Conservation (phyloP, 208 protist genomes). For the Leishmania gerbilli region DNA sequence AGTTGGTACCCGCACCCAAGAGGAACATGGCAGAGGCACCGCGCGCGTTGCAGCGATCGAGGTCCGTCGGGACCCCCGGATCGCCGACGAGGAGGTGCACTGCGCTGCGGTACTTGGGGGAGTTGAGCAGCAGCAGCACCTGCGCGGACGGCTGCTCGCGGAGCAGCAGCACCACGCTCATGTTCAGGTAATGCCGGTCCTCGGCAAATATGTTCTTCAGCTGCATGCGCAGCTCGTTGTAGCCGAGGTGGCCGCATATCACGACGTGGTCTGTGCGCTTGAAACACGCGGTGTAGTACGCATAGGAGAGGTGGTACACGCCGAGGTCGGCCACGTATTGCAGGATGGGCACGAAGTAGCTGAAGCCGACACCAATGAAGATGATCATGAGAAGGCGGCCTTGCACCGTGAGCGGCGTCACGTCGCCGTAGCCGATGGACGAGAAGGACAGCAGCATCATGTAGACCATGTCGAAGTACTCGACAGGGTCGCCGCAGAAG, state of each 20-base stretch:
- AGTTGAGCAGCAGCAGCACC: constrained; percentile 39
- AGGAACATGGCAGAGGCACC: constrained; percentile 45
- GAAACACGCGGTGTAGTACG: constrained; percentile 38
- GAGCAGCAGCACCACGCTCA: constrained; percentile 36
- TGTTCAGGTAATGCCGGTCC: constrained; percentile 33
- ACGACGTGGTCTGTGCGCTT: constrained; percentile 40
- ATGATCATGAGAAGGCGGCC: constrained; percentile 38
- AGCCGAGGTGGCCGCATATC: constrained; percentile 29
- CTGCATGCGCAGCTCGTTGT: constrained; percentile 42
- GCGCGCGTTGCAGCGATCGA: constrained; percentile 44
- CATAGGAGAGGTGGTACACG: constrained; percentile 31
- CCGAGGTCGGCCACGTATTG: constrained; percentile 42
- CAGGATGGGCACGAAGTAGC: constrained; percentile 39
- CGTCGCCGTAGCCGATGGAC: constrained; percentile 42
- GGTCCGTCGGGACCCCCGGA: constrained; percentile 23
- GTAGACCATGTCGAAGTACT: constrained; percentile 43
- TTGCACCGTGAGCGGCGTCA: constrained; percentile 30
- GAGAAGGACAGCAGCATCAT: constrained; percentile 49
- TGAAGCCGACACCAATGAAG: constrained; percentile 39
- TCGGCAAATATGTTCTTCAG: constrained; percentile 44
- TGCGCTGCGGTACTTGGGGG: constrained; percentile 39
- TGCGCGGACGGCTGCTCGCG: constrained; percentile 31
- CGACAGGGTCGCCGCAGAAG: constrained; percentile 39
- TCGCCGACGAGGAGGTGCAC: constrained; percentile 38
- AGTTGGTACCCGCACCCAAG: constrained; percentile 35